A percentile compares a stretch with the other conserved stretches of the same genome.
Evolutionary conservation across 495 filamentous ascomycete species (phyloP).

Genomic region (Stereocaulon alpinum): DNA sequence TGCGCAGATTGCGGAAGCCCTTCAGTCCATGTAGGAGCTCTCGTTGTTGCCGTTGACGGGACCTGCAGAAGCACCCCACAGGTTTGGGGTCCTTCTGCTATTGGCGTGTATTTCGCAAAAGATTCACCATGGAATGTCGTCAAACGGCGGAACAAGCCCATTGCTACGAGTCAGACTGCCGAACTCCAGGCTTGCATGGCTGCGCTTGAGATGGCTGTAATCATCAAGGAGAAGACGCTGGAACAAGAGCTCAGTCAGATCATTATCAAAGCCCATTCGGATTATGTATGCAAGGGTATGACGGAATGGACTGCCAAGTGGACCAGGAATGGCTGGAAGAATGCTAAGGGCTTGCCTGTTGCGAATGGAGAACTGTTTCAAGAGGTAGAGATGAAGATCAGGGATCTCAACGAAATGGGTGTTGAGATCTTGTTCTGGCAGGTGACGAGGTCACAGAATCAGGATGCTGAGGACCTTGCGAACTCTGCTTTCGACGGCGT

Average conservation of each 20-base stretch:
- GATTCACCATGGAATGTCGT: constrained; percentile 2
- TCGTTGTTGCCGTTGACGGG: constrained; percentile 4
- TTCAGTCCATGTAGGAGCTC: neutral
- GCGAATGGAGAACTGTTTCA: constrained; percentile 5
- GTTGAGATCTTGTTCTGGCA: constrained; percentile 3
- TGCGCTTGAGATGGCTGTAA: constrained; percentile 3
- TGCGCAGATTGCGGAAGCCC: constrained; percentile 1
- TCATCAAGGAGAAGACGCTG: neutral
- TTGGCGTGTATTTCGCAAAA: neutral
- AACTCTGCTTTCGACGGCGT: neutral
- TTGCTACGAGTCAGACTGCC: constrained; percentile 6
- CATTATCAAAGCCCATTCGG: neutral
- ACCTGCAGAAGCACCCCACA: neutral
- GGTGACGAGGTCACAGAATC: neutral
- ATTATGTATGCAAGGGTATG: constrained; percentile 4
- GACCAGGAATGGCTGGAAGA: constrained; percentile 9
- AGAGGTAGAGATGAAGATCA: constrained; percentile 2
- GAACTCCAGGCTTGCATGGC: constrained; percentile 4
- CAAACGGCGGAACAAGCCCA: constrained; percentile 1
- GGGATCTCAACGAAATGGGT: neutral
- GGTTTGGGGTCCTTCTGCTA: constrained; percentile 1
- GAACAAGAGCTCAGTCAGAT: neutral
- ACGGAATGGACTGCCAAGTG: constrained; percentile 7
- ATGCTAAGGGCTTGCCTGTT: constrained; percentile 5
- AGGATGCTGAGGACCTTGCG: constrained; percentile 2